Percentiles rank a stretch among this genome's conserved stretches.
Evolutionary conservation across 345 rosid genomes (phyloP).

Genomic region (Lepidium africanum): DNA sequence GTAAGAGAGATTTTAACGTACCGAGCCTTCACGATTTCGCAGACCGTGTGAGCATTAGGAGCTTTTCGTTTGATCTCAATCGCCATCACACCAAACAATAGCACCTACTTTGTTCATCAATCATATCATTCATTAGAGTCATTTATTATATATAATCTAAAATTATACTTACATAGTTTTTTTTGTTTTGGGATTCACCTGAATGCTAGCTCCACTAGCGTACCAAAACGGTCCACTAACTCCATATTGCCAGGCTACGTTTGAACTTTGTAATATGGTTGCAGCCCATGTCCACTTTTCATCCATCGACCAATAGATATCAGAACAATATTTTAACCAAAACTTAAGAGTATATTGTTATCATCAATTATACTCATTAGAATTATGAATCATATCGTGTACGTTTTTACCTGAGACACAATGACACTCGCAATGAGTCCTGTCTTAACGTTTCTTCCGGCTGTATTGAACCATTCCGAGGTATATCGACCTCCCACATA

Average conservation of each 20-base stretch:
- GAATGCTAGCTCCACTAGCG: constrained; percentile 91
- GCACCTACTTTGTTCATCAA: constrained; percentile 43
- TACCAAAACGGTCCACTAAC: constrained; percentile 98
- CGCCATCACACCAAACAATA: constrained; percentile 88
- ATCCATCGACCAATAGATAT: not conserved
- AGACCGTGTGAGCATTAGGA: constrained; percentile 86
- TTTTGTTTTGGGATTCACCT: constrained; percentile 35
- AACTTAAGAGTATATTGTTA: not conserved
- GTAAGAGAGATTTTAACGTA: constrained; percentile 13
- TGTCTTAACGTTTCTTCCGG: constrained; percentile 91
- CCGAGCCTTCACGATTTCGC: constrained; percentile 95
- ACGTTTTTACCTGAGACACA: constrained; percentile 63
- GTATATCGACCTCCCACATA: constrained; percentile 81
- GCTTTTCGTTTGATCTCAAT: constrained; percentile 96
- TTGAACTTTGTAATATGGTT: constrained; percentile 92
- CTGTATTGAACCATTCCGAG: constrained; percentile 97
- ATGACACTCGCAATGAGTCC: constrained; percentile 94
- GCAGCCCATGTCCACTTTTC: constrained; percentile 98
- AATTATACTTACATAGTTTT: not conserved
- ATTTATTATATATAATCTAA: not conserved
- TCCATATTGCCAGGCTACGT: constrained; percentile 93
- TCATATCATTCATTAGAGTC: not conserved
- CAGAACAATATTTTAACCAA: not conserved
- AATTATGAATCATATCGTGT: not conserved
- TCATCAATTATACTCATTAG: not conserved